These are phyloP conservation scores for Paxillus rubicundulus DNA, from an alignment of 768 basidiomycete species.

Conservation along the genomic window DNA sequence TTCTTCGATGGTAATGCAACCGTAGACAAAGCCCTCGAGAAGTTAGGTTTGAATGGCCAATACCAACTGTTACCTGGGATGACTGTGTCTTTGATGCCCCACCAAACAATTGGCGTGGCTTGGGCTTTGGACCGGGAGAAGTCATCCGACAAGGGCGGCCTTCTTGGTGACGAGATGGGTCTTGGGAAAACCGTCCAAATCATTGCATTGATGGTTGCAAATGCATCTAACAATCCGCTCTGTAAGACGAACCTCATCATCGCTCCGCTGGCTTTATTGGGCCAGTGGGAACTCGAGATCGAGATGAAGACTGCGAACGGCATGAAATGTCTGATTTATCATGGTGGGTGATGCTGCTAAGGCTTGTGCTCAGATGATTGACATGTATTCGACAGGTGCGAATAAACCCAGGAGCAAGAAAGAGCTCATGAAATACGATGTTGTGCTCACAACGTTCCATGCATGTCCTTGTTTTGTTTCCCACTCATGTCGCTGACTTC, in stretches of 20 bases:
- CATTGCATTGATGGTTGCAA: conserved; percentile 59
- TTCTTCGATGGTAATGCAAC: conserved; percentile 57
- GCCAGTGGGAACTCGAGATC: conserved; percentile 65
- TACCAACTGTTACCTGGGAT: conserved; percentile 55
- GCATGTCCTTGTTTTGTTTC: conserved; percentile 16
- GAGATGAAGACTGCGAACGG: conserved; percentile 52
- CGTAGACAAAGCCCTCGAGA: conserved; percentile 54
- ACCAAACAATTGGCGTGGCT: conserved; percentile 54
- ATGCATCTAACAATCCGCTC: conserved; percentile 46
- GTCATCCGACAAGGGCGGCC: conserved; percentile 27
- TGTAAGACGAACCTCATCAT: conserved; percentile 68
- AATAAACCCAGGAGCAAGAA: conserved; percentile 45
- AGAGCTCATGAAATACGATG: conserved; percentile 55
- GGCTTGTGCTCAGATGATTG: no score
- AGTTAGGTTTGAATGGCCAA: conserved; percentile 49
- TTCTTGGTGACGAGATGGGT: conserved; percentile 43
- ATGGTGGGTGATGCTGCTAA: conserved; percentile 37
- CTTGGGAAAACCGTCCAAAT: conserved; percentile 61
- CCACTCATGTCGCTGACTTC: not conserved
- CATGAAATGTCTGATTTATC: conserved; percentile 58
- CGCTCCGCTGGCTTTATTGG: conserved; percentile 61
- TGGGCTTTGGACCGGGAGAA: conserved; percentile 44
- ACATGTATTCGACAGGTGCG: conserved; percentile 21
- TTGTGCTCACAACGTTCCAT: conserved; percentile 58
- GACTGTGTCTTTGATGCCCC: conserved; percentile 61